Percentiles rank a stretch among this genome's conserved stretches.
Conservation (phyloP, 1,139 yeast genomes). For the Yamadazyma kanchanaburiensis region DNA sequence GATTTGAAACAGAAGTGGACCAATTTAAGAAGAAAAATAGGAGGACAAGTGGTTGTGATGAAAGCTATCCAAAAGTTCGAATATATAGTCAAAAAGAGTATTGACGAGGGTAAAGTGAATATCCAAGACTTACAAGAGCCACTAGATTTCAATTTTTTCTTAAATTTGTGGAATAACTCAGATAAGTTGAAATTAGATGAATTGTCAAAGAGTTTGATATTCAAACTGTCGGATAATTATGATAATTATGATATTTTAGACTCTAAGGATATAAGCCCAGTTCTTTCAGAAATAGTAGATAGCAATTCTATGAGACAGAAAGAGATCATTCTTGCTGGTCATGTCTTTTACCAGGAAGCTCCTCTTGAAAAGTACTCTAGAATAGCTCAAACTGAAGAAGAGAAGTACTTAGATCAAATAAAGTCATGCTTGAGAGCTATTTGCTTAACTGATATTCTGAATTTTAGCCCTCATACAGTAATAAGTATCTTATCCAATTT, state of each 20-base stretch:
- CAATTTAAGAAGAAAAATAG: slow-evolving; percentile 51
- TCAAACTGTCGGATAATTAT: slow-evolving; percentile 23
- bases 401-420: slow-evolving; percentile 12
- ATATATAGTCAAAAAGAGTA: slow-evolving; percentile 47
- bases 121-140: slow-evolving; percentile 39
- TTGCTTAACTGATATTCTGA: slow-evolving; percentile 52
- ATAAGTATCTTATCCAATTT: slow-evolving; percentile 35
- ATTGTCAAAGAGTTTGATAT: slow-evolving; percentile 30
- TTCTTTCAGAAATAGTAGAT: slow-evolving; percentile 34
- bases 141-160: slow-evolving; percentile 46
- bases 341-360: slow-evolving; percentile 35
- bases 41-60: slow-evolving; percentile 48
- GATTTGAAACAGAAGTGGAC: slow-evolving; percentile 62
- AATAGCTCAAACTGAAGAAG: slow-evolving; percentile 10
- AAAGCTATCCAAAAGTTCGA: slow-evolving; percentile 62
- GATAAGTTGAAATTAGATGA: slow-evolving; percentile 35
- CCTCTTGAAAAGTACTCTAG: not conserved
- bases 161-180: slow-evolving; percentile 55
- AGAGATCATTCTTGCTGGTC: slow-evolving; percentile 39
- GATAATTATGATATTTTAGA: slow-evolving; percentile 23
- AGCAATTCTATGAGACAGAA: slow-evolving; percentile 55
- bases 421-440: slow-evolving; percentile 48
- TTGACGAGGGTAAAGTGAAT: slow-evolving; percentile 47
- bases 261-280: slow-evolving; percentile 20
- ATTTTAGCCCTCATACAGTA: slow-evolving; percentile 45